These are phyloP conservation scores for Zygotorulaspora mrakii DNA, from an alignment of 1,139 yeast genomes.

Conservation along the genomic window DNA sequence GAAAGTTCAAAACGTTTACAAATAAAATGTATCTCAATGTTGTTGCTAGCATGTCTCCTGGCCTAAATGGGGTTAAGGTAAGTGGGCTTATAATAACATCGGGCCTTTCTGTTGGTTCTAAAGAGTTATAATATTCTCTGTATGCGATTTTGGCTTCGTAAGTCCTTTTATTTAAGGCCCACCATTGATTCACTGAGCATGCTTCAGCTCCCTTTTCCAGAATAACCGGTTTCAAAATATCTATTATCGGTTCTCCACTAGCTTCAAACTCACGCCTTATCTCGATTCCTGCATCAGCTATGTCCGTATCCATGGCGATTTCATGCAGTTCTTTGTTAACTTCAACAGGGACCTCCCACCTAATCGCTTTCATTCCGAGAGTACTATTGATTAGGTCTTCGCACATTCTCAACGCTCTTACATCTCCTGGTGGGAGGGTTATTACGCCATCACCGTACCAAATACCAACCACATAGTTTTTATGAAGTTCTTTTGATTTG, in stretches of 20 bases:
- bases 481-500: conserved; percentile 4
- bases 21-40: conserved; percentile 43
- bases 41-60: conserved; percentile 29
- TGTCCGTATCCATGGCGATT: conserved; percentile 17
- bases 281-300: conserved; percentile 21
- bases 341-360: conserved; percentile 17
- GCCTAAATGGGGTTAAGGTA: conserved; percentile 29
- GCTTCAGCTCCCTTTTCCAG: conserved; percentile 6
- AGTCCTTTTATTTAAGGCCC: conserved; percentile 17
- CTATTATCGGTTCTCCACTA: conserved; percentile 18
- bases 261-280: conserved; percentile 14
- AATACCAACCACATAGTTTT: conserved; percentile 17
- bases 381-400: conserved; percentile 14
- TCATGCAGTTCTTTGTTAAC: conserved; percentile 13
- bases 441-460: conserved; percentile 21
- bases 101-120: conserved; percentile 14
- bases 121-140: conserved; percentile 16
- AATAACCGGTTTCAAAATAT: conserved; percentile 15
- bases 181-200: conserved; percentile 19
- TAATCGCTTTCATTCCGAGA: conserved; percentile 15
- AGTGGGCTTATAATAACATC: conserved; percentile 15
- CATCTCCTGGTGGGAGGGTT: conserved; percentile 22
- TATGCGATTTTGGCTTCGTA: conserved; percentile 14
- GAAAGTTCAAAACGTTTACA: conserved; percentile 50
- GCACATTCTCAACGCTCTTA: conserved; percentile 20